These are phyloP conservation scores for Pyrus pyrifolia DNA, from an alignment of 306 rosid genomes.

Conservation along the genomic window DNA sequence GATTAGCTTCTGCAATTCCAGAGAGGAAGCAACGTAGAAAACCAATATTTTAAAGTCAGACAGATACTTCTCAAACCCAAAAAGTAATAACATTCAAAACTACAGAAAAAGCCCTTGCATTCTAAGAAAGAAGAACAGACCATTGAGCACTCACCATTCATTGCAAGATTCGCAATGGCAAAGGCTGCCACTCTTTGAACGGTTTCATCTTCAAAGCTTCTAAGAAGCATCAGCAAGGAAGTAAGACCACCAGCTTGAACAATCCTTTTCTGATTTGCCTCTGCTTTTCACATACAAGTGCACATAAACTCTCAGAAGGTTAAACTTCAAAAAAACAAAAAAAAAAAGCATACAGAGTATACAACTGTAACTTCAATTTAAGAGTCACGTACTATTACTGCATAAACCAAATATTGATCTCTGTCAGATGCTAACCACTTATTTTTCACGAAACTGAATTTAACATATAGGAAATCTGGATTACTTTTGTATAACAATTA, in stretches of 20 bases:
- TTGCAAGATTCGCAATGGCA: slow-evolving; percentile 97
- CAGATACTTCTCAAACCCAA: slow-evolving; percentile 1
- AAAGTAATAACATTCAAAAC: slow-evolving; percentile 10
- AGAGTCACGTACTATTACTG: background rate
- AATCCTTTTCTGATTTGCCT: slow-evolving; percentile 83
- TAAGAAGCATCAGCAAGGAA: slow-evolving; percentile 90
- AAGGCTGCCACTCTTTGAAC: slow-evolving; percentile 96
- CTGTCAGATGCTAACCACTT: background rate
- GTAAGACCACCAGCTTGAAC: slow-evolving; percentile 96
- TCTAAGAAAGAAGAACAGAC: slow-evolving; percentile 5
- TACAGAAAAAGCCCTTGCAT: slow-evolving; percentile 7
- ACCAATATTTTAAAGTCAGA: slow-evolving; percentile 1
- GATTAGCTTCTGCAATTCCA: slow-evolving; percentile 75
- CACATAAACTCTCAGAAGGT: slow-evolving; percentile 2
- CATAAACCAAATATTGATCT: background rate
- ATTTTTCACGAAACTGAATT: background rate
- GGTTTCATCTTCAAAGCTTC: slow-evolving; percentile 94
- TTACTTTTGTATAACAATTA: background rate
- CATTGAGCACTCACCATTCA: slow-evolving; percentile 64
- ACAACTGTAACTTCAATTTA: background rate
- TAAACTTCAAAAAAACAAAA: background rate
- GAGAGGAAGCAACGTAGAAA: slow-evolving; percentile 25
- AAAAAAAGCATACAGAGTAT: background rate
- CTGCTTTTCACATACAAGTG: slow-evolving; percentile 45
- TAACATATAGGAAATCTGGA: background rate